phyloP scores from a whole-genome alignment of 1,284 basidiomycete species.

The Sporisorium scitamineum region DNA sequence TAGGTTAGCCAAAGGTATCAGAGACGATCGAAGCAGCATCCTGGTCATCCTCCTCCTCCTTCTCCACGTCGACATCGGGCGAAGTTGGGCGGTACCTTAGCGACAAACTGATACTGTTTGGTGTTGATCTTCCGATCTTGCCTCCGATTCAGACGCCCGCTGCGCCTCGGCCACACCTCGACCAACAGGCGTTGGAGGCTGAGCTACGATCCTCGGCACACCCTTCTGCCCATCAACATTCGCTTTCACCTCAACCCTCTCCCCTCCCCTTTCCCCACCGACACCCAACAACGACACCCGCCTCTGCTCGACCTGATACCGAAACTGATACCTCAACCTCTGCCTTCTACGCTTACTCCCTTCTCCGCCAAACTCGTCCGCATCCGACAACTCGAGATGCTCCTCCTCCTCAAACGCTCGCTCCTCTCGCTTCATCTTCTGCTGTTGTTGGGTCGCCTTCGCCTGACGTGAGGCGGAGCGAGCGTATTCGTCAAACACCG shows the following conservation, averaged over 20 bases:
- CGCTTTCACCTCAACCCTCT: no score
- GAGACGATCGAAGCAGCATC: slow-evolving; percentile 5
- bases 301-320: slow-evolving; percentile 1
- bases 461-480: no score
- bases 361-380: not conserved
- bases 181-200: slow-evolving; percentile 2
- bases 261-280: no score
- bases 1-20: slow-evolving; percentile 6
- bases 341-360: slow-evolving; percentile 1
- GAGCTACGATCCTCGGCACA: slow-evolving; percentile 12
- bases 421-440: not conserved
- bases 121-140: not conserved
- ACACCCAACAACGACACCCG: no score
- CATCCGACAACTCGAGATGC: not conserved
- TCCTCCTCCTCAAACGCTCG: not conserved
- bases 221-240: no score
- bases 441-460: not conserved
- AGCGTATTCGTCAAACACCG: not conserved
- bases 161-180: not conserved
- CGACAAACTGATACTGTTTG: slow-evolving; percentile 3
- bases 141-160: no score
- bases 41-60: not conserved
- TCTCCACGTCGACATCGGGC: not conserved
- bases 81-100: not conserved
- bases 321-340: slow-evolving; percentile 7